A percentile compares a stretch with the other conserved stretches of the same genome.
These are phyloP conservation scores for Fusarium verrucosum DNA, from an alignment of 2,329 filamentous ascomycete species.

Conservation along the genomic window DNA sequence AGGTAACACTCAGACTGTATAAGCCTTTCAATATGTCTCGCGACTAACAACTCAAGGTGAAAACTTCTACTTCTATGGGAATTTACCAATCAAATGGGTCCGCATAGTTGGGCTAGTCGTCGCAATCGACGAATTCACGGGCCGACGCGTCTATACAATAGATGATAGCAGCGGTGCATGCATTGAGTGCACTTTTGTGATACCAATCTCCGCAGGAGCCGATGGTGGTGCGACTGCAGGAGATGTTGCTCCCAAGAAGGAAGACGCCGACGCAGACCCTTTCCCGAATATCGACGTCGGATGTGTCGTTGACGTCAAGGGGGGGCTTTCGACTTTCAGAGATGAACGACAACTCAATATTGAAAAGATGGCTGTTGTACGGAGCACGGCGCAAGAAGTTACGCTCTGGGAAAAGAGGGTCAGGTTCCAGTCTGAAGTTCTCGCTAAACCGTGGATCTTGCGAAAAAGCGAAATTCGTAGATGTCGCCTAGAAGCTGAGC, in stretches of 20 bases:
- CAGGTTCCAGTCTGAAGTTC: slow-evolving; percentile 60
- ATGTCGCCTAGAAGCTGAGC: slow-evolving; percentile 60
- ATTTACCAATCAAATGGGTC: slow-evolving; percentile 81
- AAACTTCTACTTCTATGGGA: slow-evolving; percentile 72
- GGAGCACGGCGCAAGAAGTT: slow-evolving; percentile 65
- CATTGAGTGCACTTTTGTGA: slow-evolving; percentile 56
- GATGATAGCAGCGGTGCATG: slow-evolving; percentile 72
- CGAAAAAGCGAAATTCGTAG: slow-evolving; percentile 58
- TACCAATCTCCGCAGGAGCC: slow-evolving; percentile 9
- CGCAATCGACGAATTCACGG: slow-evolving; percentile 62
- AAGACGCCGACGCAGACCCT: slow-evolving; percentile 8
- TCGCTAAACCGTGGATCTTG: slow-evolving; percentile 65
- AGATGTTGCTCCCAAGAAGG: slow-evolving; percentile 8
- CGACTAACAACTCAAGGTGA: slow-evolving; percentile 51
- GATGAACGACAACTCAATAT: slow-evolving; percentile 62
- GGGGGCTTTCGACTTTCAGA: slow-evolving; percentile 59
- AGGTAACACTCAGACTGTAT: slow-evolving; percentile 52
- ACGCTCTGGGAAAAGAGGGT: slow-evolving; percentile 66
- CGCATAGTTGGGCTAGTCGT: slow-evolving; percentile 76
- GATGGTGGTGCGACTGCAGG: background rate
- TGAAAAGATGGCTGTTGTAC: slow-evolving; percentile 58
- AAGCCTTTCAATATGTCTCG: background rate
- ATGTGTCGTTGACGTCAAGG: slow-evolving; percentile 66
- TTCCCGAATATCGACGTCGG: slow-evolving; percentile 59
- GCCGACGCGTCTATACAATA: slow-evolving; percentile 63